Evolutionary conservation across 352 stramenopile species (phyloP), one percentile per base, ranked within the genome.

Genomic region (Globisporangium parvum): DNA sequence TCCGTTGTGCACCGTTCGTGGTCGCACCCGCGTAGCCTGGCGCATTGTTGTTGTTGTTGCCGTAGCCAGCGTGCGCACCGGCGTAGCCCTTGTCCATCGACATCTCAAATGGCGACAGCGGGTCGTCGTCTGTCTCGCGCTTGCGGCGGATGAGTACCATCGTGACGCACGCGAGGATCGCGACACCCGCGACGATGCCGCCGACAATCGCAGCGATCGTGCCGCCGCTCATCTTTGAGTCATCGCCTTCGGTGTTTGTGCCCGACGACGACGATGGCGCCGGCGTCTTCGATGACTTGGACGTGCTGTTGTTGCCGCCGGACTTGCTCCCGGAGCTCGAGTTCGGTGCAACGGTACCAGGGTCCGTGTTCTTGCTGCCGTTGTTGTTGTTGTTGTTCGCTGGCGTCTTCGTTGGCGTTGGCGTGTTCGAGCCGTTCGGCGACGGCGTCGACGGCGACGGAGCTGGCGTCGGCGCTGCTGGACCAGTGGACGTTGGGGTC

Each of bases 41-140:
- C 11, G 70, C 55, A 21, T 23, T 12, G 18, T 18, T 12, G 11
- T 40, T 67, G 55, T 76, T 78, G 66, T 82, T 78, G 56, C 71
- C 71, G 53, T 82, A 67, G 17, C 55, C 60, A 31, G 47, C 66
- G 45, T 79, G 67, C n/a, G 57, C 60, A 35, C 49, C 66, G 42
- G 65, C 70, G 68, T 86, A 88, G 37, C 75, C 75, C 75, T 91
- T 91, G 70, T 91, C 81, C 79, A 91, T 88, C 35, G 81, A 91
- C 35, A 91, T 70, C 66, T 91, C 79, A 51, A 91, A 91, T 2
- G 81, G 81, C 63, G 81, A 91, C 51, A 91, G 59, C 55, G 81
- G 81, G 51, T 91, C 81, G 54, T 91, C 81, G 33, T 91, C 77
- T 6, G 64, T 53, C 17, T 89, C 76, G 37, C 73, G 73, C 39